Evolutionary conservation across 805 yeast genomes (phyloP).

Genomic region (Candida tammaniensis): DNA sequence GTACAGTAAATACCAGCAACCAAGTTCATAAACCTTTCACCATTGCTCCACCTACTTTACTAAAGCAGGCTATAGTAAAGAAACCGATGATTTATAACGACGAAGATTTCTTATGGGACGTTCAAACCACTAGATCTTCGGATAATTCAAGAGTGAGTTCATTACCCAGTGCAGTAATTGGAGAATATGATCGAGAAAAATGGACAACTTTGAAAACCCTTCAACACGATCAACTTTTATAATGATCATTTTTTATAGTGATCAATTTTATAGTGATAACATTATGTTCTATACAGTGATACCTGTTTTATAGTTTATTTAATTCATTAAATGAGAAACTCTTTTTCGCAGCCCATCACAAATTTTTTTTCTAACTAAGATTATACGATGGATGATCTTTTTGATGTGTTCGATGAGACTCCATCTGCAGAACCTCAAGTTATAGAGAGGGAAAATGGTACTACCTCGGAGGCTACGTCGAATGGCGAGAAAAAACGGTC

Average conservation of each 20-base stretch:
- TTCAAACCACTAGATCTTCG: slow-evolving; percentile 30
- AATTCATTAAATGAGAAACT: too few relatives aligned
- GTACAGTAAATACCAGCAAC: background rate
- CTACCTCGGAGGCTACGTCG: slow-evolving; percentile 9
- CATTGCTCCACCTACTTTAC: slow-evolving; percentile 15
- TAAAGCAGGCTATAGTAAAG: slow-evolving; percentile 17
- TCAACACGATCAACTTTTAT: too few relatives aligned
- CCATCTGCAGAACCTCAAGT: slow-evolving; percentile 35
- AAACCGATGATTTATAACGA: slow-evolving; percentile 5
- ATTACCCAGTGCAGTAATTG: slow-evolving; percentile 56
- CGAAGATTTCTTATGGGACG: slow-evolving; percentile 22
- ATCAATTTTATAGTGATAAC: too few relatives aligned
- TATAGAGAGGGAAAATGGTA: slow-evolving; percentile 13
- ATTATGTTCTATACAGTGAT: too few relatives aligned
- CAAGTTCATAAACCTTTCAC: slow-evolving; percentile 1
- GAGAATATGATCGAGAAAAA: slow-evolving; percentile 64
- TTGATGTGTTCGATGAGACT: slow-evolving; percentile 60
- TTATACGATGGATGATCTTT: slow-evolving; percentile 45
- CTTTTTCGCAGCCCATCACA: too few relatives aligned
- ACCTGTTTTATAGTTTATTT: too few relatives aligned
- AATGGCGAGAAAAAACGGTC: slow-evolving; percentile 13
- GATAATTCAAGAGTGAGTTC: slow-evolving; percentile 40
- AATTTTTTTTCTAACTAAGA: too few relatives aligned
- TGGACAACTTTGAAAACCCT: slow-evolving; percentile 53
- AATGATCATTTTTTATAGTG: too few relatives aligned